Percentiles rank a stretch among this genome's conserved stretches.
Evolutionary conservation across 352 stramenopile genomes (phyloP).

Genomic region (Detonula confervacea): DNA sequence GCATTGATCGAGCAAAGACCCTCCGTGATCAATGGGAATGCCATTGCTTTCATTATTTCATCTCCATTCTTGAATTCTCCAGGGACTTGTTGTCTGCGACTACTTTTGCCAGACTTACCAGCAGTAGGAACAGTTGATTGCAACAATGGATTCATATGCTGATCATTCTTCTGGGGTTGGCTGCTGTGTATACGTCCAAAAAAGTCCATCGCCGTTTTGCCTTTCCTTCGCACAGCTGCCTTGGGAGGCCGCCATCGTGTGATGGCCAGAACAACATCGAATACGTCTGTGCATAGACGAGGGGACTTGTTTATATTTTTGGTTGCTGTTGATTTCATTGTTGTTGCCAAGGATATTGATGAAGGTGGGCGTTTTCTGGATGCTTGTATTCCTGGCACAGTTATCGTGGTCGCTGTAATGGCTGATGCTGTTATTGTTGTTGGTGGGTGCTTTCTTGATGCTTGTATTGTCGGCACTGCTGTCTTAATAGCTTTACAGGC

Average conservation of each 20-base stretch:
- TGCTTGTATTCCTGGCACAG: no score
- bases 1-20: slow-evolving; percentile 48
- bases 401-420: no score
- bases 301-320: slow-evolving; percentile 9
- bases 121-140: neutral
- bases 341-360: no score
- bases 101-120: neutral
- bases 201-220: slow-evolving; percentile 37
- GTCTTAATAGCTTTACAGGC: no score
- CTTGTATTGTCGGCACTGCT: no score
- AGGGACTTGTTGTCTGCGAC: neutral
- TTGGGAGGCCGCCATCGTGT: slow-evolving; percentile 48
- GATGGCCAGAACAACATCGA: slow-evolving; percentile 53
- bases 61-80: slow-evolving; percentile 45
- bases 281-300: slow-evolving; percentile 56
- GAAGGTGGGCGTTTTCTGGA: no score
- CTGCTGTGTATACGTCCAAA: slow-evolving; percentile 32
- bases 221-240: slow-evolving; percentile 19
- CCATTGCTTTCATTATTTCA: slow-evolving; percentile 45
- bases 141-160: slow-evolving; percentile 37
- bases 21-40: slow-evolving; percentile 42
- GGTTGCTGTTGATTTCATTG: slow-evolving; percentile 25
- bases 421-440: no score
- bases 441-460: no score
- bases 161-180: neutral